Evolutionary conservation across 1,139 yeast genomes (phyloP).

Genomic region (Saccharomyces hybrid): DNA sequence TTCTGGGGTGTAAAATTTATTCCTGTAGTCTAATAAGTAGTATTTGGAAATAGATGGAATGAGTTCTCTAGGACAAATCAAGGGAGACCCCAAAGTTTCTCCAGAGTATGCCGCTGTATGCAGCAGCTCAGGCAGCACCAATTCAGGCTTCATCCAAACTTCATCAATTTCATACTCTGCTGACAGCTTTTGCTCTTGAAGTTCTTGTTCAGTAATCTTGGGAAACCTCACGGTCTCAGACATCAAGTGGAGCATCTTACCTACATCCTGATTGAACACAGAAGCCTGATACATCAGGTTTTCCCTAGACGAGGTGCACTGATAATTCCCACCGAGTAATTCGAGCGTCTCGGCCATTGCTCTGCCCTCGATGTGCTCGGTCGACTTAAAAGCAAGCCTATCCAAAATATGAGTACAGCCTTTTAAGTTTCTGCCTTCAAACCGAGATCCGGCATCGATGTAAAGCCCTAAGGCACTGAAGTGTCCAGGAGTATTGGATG

Average conservation of each 20-base stretch:
- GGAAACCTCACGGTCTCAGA: slow-evolving; percentile 80
- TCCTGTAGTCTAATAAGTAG: slow-evolving; percentile 55
- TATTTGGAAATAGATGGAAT: slow-evolving; percentile 48
- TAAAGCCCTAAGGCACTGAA: slow-evolving; percentile 88
- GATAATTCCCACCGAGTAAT: slow-evolving; percentile 85
- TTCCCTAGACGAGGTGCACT: slow-evolving; percentile 90
- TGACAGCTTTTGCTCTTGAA: slow-evolving; percentile 63
- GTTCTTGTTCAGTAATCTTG: slow-evolving; percentile 56
- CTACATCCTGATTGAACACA: slow-evolving; percentile 83
- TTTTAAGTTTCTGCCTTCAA: slow-evolving; percentile 46
- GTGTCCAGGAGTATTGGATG: slow-evolving; percentile 84
- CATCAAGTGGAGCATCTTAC: slow-evolving; percentile 67
- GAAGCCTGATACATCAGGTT: slow-evolving; percentile 90
- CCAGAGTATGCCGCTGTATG: slow-evolving; percentile 73
- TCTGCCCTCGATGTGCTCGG: slow-evolving; percentile 51
- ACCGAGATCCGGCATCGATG: slow-evolving; percentile 85
- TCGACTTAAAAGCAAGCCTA: slow-evolving; percentile 80
- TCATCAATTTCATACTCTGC: slow-evolving; percentile 80
- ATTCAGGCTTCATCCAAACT: slow-evolving; percentile 76
- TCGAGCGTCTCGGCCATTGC: slow-evolving; percentile 74
- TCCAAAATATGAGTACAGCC: slow-evolving; percentile 85
- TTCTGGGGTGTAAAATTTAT: slow-evolving; percentile 67
- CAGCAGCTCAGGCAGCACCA: slow-evolving; percentile 77
- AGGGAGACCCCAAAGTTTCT: slow-evolving; percentile 78
- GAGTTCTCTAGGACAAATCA: slow-evolving; percentile 70